Evolutionary conservation across 352 stramenopile genomes (phyloP).

Genomic region (Phytophthora ohioensis): DNA sequence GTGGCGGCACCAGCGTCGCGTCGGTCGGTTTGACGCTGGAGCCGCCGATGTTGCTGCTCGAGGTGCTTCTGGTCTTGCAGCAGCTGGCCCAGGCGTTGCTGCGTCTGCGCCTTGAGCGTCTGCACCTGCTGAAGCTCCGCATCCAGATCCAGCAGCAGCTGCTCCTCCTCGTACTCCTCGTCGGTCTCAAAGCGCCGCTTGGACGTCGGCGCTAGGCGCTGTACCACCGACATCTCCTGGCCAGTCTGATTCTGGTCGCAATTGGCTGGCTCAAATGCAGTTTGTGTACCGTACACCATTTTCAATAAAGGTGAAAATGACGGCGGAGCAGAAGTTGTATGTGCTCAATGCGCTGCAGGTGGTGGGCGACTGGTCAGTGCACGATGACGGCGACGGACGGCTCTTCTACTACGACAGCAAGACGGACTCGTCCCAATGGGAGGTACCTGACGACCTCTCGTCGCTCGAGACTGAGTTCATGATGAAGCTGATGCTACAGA

Average conservation of each 20-base stretch:
- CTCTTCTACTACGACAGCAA: slow-evolving; percentile 83
- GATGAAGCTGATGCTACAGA: slow-evolving; percentile 88
- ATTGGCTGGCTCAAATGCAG: slow-evolving; percentile 18
- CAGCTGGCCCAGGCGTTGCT: slow-evolving; percentile 49
- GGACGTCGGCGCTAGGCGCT: slow-evolving; percentile 1
- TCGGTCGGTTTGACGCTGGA: slow-evolving; percentile 44
- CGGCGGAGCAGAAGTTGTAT: slow-evolving; percentile 48
- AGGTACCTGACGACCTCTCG: slow-evolving; percentile 54
- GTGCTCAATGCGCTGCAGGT: slow-evolving; percentile 65
- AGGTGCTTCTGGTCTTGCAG: slow-evolving; percentile 51
- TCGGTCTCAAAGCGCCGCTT: slow-evolving; percentile 35
- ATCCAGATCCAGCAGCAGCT: slow-evolving; percentile 53
- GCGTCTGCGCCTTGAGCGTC: slow-evolving; percentile 47
- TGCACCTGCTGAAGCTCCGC: slow-evolving; percentile 60
- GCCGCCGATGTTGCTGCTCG: slow-evolving; percentile 50
- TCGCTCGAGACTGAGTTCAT: slow-evolving; percentile 75
- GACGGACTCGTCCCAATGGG: slow-evolving; percentile 64
- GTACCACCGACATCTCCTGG: slow-evolving; percentile 8
- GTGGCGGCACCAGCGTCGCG: slow-evolving; percentile 42
- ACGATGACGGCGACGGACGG: slow-evolving; percentile 74
- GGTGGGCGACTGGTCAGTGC: slow-evolving; percentile 71
- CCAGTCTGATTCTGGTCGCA: slow-evolving; percentile 21
- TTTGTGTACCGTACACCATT: slow-evolving; percentile 16
- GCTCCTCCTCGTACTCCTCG: slow-evolving; percentile 50
- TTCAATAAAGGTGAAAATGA: slow-evolving; percentile 12